A percentile compares a stretch with the other conserved stretches of the same genome.
Evolutionary conservation across 2,329 filamentous ascomycete species (phyloP).

Genomic region (Aquanectria penicillioides): DNA sequence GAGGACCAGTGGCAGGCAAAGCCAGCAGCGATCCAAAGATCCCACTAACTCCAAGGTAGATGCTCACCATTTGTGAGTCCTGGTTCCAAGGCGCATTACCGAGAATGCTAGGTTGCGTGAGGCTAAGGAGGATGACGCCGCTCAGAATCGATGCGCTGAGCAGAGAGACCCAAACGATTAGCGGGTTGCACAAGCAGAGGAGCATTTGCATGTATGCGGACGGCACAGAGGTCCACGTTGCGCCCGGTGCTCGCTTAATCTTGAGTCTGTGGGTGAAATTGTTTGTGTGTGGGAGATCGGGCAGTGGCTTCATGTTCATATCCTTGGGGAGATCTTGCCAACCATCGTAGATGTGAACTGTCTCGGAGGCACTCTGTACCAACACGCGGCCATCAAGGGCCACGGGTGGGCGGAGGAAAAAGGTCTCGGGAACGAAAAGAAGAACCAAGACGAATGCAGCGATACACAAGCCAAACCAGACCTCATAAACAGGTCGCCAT

Average conservation of each 20-base stretch:
- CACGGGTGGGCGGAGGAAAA: conserved; percentile 1
- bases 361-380: conserved; percentile 1
- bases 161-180: not conserved
- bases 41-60: conserved; percentile 2
- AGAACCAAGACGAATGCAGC: not conserved
- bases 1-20: not conserved
- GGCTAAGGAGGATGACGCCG: not conserved
- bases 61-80: not conserved
- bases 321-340: not conserved
- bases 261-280: not conserved
- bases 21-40: not conserved
- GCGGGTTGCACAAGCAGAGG: not conserved
- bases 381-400: conserved; percentile 2
- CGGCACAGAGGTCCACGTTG: not conserved
- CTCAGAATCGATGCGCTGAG: not conserved
- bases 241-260: not conserved
- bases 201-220: not conserved
- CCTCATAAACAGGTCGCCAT: not conserved
- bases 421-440: conserved; percentile 5
- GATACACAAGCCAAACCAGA: not conserved
- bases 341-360: not conserved
- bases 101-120: not conserved
- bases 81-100: not conserved
- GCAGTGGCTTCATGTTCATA: not conserved
- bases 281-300: not conserved